Evolutionary conservation across 768 basidiomycete species (phyloP), one percentile per base, ranked within the genome.

Genomic region (Butyriboletus loyo): DNA sequence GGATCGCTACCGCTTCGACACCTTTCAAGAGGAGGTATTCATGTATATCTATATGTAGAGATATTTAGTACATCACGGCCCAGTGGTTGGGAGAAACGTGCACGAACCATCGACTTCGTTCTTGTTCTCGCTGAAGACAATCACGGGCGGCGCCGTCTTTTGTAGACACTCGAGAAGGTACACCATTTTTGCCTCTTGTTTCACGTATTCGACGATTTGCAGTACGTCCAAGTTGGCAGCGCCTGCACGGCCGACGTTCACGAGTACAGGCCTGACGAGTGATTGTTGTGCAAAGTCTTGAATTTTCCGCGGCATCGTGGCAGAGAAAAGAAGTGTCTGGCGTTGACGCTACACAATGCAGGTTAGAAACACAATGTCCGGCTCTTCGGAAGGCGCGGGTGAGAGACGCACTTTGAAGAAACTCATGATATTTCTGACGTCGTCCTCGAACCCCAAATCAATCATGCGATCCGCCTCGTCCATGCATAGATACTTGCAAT

Each of bases 381-480:
- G 11, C 15, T 5, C 7, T 21, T 28, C 10, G 7, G 4, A 22
- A 27, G 17, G 10, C 11, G n/a, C 11, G 22, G 22, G 9, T 7
- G 36, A 19, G 10, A 21, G 2, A 63, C 80, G 34, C 55, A 92
- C 94, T 77, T 89, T 94, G 80, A 99, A 98, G 72, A 92, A 98
- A 66, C 92, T 96, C 93, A 99, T 98, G 64, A 99, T 97, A 63
- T 94, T 97, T 52, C 97, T 80, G 28, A 99, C 95, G 61, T 99
- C 97, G 55, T 99, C 97, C 71, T 99, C 97, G 64, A 99, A 99
- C 0, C 97, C 97, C 67, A 98, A 77, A 66, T 99, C 97, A 54
- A 99, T 94, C 97, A 99, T 99, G 53, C 97, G 78, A 72, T 99
- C 97, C 0, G 97, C 97, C 72, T 99, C 97, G 72, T 99, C 97